These are phyloP conservation scores for Trametes cingulata DNA, from an alignment of 768 basidiomycete species.

Conservation along the genomic window DNA sequence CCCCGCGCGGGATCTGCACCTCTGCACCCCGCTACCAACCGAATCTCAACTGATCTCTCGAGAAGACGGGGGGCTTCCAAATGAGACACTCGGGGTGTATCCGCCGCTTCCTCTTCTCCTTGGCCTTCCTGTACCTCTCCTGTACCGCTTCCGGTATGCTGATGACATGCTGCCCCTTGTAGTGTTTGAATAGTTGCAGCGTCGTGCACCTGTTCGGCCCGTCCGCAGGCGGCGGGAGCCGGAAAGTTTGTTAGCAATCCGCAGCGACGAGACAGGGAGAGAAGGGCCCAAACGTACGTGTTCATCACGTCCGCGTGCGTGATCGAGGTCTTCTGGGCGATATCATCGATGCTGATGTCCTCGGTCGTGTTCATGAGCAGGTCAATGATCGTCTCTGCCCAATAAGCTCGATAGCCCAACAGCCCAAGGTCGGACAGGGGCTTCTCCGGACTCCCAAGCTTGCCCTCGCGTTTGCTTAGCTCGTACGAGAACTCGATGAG, in stretches of 20 bases:
- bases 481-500: slow-evolving; percentile 99
- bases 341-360: slow-evolving; percentile 92
- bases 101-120: slow-evolving; percentile 71
- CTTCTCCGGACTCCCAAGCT: slow-evolving; percentile 96
- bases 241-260: slow-evolving; percentile 17
- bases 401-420: slow-evolving; percentile 91
- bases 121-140: slow-evolving; percentile 86
- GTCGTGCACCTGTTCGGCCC: slow-evolving; percentile 74
- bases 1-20: slow-evolving; percentile 4
- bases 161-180: slow-evolving; percentile 93
- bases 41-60: slow-evolving; percentile 85
- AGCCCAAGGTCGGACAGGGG: slow-evolving; percentile 93
- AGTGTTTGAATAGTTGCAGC: slow-evolving; percentile 92
- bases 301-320: slow-evolving; percentile 97
- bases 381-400: slow-evolving; percentile 96
- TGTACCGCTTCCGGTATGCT: slow-evolving; percentile 88
- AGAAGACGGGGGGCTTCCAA: slow-evolving; percentile 97
- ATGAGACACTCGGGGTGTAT: slow-evolving; percentile 79
- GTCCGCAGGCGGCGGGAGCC: slow-evolving; percentile 3
- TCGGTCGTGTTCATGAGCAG: slow-evolving; percentile 68
- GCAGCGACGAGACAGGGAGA: slow-evolving; percentile 1
- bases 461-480: slow-evolving; percentile 93
- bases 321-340: slow-evolving; percentile 93
- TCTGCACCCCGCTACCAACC: slow-evolving; percentile 37
- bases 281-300: slow-evolving; percentile 65